Base-by-base conservation (phyloP, 805 yeast genomes). In the Metschnikowia peoriensis region DNA sequence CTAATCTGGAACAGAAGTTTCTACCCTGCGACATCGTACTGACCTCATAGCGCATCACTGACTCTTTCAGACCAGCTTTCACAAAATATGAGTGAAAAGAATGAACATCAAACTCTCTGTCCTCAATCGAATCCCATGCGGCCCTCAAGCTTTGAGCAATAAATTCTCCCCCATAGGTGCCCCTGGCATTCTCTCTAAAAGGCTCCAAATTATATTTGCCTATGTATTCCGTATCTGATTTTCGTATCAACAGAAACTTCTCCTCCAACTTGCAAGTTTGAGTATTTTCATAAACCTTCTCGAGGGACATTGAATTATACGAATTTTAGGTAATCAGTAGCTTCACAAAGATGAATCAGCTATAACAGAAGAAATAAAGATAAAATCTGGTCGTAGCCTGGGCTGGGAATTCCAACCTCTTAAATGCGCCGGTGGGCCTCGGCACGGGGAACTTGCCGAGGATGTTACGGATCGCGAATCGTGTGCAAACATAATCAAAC, bases 161-260 rank as follows among this genome's bases (percentile, higher is more conserved):
- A 38, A 65, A 56, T 51, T 67, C 71, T 4, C 70, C 71, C 4
- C 71, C 71, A 41, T 63, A 67, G 1, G 64, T 61, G 2, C 71
- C 71, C 27, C 71, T 51, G 15, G 59, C 59, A 4, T 54, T 67
- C 10, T 50, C 51, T 7, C 50, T 48, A 41, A 62, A 59, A 9
- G 63, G 57, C 49, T 66, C 63, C 50, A 66, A 58, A 4, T 69
- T 69, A 51, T 65, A 58, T 28, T 62, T 61, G 6, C 68, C 70
- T n/a, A 50, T 43, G 28, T 52, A 60, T 12, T 56, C 55, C n/a
- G 56, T 50, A n/a, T 52, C 56, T 11, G 53, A 57, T 16, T 41
- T 46, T 11, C 50, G 51, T 12, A 48, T 42, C n/a, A 60, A 38
- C 42, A 49, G 32, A 38, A 63, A 57, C 49, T 61, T 63, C 42